Conservation (phyloP, 768 basidiomycete genomes). For the Boletus sp. region DNA sequence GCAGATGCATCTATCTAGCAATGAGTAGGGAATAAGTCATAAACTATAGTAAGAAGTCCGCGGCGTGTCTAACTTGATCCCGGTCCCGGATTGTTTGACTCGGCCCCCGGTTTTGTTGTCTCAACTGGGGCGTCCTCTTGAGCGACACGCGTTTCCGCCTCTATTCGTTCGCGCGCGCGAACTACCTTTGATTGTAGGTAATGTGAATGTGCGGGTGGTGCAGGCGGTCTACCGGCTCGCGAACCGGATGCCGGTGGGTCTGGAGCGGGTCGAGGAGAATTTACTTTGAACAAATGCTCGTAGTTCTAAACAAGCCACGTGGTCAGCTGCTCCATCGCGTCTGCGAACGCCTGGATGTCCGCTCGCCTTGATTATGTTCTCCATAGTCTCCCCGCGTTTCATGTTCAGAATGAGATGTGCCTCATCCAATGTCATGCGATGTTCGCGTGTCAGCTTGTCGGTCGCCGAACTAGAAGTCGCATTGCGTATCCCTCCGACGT, state of each 20-base stretch:
- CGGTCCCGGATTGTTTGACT: constrained; percentile 16
- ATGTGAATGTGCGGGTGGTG: constrained; percentile 64
- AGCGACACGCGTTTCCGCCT: constrained; percentile 64
- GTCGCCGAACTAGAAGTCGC: constrained; percentile 74
- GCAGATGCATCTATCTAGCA: constrained; percentile 19
- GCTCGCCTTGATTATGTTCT: constrained; percentile 71
- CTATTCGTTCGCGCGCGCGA: constrained; percentile 90
- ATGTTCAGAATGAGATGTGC: constrained; percentile 89
- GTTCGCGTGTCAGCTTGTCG: constrained; percentile 79
- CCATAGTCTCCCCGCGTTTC: constrained; percentile 69
- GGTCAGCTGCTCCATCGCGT: constrained; percentile 1
- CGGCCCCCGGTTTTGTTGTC: constrained; percentile 19
- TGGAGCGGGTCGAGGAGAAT: constrained; percentile 65
- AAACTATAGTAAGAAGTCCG: constrained; percentile 4
- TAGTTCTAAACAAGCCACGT: constrained; percentile 60
- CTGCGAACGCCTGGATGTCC: not conserved
- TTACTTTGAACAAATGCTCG: constrained; percentile 89
- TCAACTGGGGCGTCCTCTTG: constrained; percentile 20
- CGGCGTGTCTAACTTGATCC: constrained; percentile 21
- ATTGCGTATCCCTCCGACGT: constrained; percentile 70
- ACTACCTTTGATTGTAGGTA: constrained; percentile 98
- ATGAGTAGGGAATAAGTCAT: constrained; percentile 17
- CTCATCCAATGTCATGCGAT: constrained; percentile 94
- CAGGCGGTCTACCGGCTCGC: constrained; percentile 41
- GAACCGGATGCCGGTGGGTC: constrained; percentile 40